Conservation (phyloP, 176 grass and related monocot genomes). For the Phyllostachys edulis region DNA sequence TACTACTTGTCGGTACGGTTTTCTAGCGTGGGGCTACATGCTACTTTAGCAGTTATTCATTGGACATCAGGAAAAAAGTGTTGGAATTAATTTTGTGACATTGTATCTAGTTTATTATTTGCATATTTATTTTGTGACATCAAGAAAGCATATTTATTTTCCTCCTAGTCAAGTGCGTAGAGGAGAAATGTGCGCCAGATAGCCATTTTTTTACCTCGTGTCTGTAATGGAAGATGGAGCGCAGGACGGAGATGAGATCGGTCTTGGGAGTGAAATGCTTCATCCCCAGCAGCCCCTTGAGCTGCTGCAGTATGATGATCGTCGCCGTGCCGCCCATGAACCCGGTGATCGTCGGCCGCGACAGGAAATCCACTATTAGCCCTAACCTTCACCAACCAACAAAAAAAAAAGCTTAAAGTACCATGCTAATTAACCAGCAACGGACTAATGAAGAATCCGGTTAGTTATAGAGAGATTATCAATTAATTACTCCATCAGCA, state of each 20-base stretch:
- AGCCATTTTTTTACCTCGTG: constrained; percentile 29
- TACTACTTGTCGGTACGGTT: not conserved
- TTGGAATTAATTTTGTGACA: too few relatives aligned
- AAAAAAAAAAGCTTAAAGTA: not conserved
- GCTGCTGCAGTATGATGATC: constrained; percentile 93
- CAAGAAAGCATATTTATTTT: too few relatives aligned
- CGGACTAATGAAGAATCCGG: not conserved
- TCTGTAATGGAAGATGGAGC: constrained; percentile 55
- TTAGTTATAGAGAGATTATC: not conserved
- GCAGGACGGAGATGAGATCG: constrained; percentile 72
- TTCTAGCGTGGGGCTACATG: constrained; percentile 19
- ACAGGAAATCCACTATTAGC: constrained; percentile 91
- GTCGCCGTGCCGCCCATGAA: constrained; percentile 95
- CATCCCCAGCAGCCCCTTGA: constrained; percentile 91
- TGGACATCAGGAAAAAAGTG: too few relatives aligned
- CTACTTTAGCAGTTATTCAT: not conserved
- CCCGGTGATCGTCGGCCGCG: constrained; percentile 81
- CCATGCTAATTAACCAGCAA: not conserved
- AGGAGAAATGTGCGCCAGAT: not conserved
- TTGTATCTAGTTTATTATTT: too few relatives aligned
- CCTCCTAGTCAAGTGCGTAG: not conserved
- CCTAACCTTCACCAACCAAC: constrained; percentile 55
- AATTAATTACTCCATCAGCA: too few relatives aligned
- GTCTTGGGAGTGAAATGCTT: constrained; percentile 88
- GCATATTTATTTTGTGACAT: too few relatives aligned